Percentiles rank a stretch among this genome's conserved stretches.
These are phyloP conservation scores for Dorcoceras hygrometricum DNA, from an alignment of 257 asterid genomes.

Conservation along the genomic window DNA sequence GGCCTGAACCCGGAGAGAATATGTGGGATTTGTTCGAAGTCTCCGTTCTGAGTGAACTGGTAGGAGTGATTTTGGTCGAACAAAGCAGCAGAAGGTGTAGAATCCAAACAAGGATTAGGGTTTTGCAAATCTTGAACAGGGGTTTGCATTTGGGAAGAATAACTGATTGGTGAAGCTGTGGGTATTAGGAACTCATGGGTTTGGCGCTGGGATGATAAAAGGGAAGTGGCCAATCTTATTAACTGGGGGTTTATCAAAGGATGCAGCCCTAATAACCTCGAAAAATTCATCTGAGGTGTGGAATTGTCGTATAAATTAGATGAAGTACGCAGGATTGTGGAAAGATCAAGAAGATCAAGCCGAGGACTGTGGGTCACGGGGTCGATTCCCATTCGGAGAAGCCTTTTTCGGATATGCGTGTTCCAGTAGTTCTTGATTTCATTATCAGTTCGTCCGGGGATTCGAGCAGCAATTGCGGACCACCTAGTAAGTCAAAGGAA, in stretches of 20 bases:
- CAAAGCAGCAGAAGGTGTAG: constrained; percentile 21
- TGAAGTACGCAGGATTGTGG: constrained; percentile 30
- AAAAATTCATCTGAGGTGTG: constrained; percentile 39
- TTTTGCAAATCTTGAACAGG: constrained; percentile 30
- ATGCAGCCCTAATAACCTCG: constrained; percentile 45
- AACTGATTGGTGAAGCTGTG: constrained; percentile 23
- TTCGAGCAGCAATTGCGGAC: constrained; percentile 65
- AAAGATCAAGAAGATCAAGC: constrained; percentile 52
- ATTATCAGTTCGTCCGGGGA: constrained; percentile 67
- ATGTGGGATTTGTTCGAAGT: constrained; percentile 27
- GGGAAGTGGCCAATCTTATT: constrained; percentile 40
- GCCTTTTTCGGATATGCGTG: constrained; percentile 58
- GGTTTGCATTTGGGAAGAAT: constrained; percentile 36
- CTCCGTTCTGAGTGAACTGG: constrained; percentile 42
- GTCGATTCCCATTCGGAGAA: constrained; percentile 63
- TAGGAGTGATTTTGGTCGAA: neutral
- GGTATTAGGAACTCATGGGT: constrained; percentile 22
- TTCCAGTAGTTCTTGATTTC: constrained; percentile 70
- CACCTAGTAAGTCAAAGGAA: constrained; percentile 34
- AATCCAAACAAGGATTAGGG: constrained; percentile 19
- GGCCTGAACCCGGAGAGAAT: constrained; percentile 26
- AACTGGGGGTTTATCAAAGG: constrained; percentile 42
- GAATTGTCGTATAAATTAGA: constrained; percentile 31
- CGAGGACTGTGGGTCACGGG: constrained; percentile 61
- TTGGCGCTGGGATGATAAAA: constrained; percentile 34